A percentile compares a stretch with the other conserved stretches of the same genome.
phyloP scores from a whole-genome alignment of 1,284 basidiomycete species.

The Phylloporus sp. region DNA sequence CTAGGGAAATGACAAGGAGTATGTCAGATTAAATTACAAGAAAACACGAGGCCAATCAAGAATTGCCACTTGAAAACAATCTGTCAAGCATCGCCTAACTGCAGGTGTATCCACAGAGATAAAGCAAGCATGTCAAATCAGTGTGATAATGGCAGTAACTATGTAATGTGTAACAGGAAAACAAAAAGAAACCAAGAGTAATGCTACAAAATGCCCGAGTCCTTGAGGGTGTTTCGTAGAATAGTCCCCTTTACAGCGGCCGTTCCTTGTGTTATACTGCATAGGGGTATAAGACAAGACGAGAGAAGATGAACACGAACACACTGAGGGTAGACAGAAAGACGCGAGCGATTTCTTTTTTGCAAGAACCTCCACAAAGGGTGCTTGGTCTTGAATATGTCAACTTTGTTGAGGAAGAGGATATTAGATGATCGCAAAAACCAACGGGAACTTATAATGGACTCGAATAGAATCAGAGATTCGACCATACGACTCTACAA shows the following conservation, averaged over 20 bases:
- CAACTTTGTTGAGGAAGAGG: slow-evolving; percentile 94
- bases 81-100: slow-evolving; percentile 30
- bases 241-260: slow-evolving; percentile 99
- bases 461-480: slow-evolving; percentile 92
- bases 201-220: slow-evolving; percentile 74
- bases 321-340: slow-evolving; percentile 93
- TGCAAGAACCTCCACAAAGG: slow-evolving; percentile 97
- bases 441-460: slow-evolving; percentile 98
- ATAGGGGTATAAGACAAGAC: slow-evolving; percentile 1
- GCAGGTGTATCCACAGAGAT: slow-evolving; percentile 7
- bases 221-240: slow-evolving; percentile 86
- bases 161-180: not conserved
- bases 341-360: slow-evolving; percentile 84
- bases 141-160: no score
- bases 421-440: slow-evolving; percentile 94
- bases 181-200: not conserved
- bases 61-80: slow-evolving; percentile 23
- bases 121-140: no score
- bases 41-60: slow-evolving; percentile 33
- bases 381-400: slow-evolving; percentile 93
- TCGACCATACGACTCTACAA: slow-evolving; percentile 93
- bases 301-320: slow-evolving; percentile 39
- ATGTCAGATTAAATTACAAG: slow-evolving; percentile 23
- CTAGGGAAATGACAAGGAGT: no score
- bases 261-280: slow-evolving; percentile 80